These are phyloP conservation scores for Chrysosporium keratinophilum DNA, from an alignment of 2,329 filamentous ascomycete species.

Conservation along the genomic window DNA sequence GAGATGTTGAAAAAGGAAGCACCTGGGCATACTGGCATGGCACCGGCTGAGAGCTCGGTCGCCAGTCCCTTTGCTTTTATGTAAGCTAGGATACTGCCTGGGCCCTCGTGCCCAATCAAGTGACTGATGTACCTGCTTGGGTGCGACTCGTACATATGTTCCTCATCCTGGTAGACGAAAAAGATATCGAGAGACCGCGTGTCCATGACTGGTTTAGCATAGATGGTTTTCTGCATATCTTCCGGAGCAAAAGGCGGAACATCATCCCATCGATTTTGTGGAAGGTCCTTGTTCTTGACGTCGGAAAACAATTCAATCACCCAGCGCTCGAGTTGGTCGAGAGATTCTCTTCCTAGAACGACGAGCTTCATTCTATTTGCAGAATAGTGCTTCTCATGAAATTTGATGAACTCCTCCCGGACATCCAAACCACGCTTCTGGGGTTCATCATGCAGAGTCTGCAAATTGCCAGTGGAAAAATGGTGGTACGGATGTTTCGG, in stretches of 20 bases:
- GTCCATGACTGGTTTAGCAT: slow-evolving; percentile 88
- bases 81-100: slow-evolving; percentile 81
- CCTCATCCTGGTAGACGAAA: slow-evolving; percentile 80
- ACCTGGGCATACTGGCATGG: slow-evolving; percentile 66
- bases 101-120: slow-evolving; percentile 82
- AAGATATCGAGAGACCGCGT: slow-evolving; percentile 65
- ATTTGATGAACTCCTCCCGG: slow-evolving; percentile 82
- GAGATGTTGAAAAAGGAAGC: slow-evolving; percentile 70
- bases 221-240: slow-evolving; percentile 60
- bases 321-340: slow-evolving; percentile 77
- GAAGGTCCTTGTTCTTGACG: slow-evolving; percentile 70
- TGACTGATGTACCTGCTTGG: slow-evolving; percentile 81
- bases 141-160: slow-evolving; percentile 65
- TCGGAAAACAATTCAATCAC: slow-evolving; percentile 70
- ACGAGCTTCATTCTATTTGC: slow-evolving; percentile 91
- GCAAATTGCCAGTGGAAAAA: slow-evolving; percentile 81
- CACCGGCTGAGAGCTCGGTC: slow-evolving; percentile 68
- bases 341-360: slow-evolving; percentile 66
- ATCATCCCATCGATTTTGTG: slow-evolving; percentile 56
- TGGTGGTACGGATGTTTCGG: slow-evolving; percentile 79
- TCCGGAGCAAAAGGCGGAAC: slow-evolving; percentile 50
- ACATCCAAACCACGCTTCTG: slow-evolving; percentile 72
- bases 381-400: slow-evolving; percentile 81
- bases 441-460: slow-evolving; percentile 73
- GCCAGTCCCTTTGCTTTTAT: slow-evolving; percentile 86